Evolutionary conservation across 2,329 filamentous ascomycete species (phyloP).

Genomic region (Seiridium unicorne): DNA sequence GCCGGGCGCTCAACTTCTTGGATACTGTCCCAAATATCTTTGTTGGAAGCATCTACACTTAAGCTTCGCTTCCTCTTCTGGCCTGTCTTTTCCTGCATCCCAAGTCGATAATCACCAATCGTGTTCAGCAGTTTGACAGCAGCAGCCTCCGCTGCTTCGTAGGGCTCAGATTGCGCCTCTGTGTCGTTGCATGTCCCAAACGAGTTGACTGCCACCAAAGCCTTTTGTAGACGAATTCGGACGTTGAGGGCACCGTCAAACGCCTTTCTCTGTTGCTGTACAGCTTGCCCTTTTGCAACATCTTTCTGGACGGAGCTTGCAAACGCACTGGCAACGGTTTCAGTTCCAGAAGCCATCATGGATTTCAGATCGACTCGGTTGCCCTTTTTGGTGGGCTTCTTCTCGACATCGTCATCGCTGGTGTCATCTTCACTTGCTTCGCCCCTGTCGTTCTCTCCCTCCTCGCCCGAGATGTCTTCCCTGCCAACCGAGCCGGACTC

Average conservation of each 20-base stretch:
- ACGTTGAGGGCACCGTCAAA: slow-evolving; percentile 90
- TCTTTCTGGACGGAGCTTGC: slow-evolving; percentile 70
- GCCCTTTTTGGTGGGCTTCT: slow-evolving; percentile 17
- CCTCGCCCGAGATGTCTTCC: slow-evolving; percentile 23
- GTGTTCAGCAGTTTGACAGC: slow-evolving; percentile 84
- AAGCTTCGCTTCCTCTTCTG: slow-evolving; percentile 44
- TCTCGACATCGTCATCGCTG: slow-evolving; percentile 20
- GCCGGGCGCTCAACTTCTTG: slow-evolving; percentile 61
- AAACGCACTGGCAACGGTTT: slow-evolving; percentile 60
- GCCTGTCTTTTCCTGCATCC: slow-evolving; percentile 49
- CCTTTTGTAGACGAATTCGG: slow-evolving; percentile 91
- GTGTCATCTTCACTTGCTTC: slow-evolving; percentile 29
- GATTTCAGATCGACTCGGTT: slow-evolving; percentile 35
- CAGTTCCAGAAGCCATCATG: slow-evolving; percentile 36
- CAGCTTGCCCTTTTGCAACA: slow-evolving; percentile 79
- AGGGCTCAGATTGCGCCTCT: slow-evolving; percentile 51
- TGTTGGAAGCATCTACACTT: slow-evolving; percentile 54
- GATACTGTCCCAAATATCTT: slow-evolving; percentile 73
- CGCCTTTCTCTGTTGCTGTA: slow-evolving; percentile 79
- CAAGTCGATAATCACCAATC: slow-evolving; percentile 67
- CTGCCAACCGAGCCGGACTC: slow-evolving; percentile 20
- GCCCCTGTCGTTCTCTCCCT: slow-evolving; percentile 12
- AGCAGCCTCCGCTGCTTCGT: slow-evolving; percentile 77
- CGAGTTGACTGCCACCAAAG: slow-evolving; percentile 78
- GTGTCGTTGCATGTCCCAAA: slow-evolving; percentile 49